Evolutionary conservation across 2,329 filamentous ascomycete species (phyloP).

Genomic region (Incumbomyces delicatus): DNA sequence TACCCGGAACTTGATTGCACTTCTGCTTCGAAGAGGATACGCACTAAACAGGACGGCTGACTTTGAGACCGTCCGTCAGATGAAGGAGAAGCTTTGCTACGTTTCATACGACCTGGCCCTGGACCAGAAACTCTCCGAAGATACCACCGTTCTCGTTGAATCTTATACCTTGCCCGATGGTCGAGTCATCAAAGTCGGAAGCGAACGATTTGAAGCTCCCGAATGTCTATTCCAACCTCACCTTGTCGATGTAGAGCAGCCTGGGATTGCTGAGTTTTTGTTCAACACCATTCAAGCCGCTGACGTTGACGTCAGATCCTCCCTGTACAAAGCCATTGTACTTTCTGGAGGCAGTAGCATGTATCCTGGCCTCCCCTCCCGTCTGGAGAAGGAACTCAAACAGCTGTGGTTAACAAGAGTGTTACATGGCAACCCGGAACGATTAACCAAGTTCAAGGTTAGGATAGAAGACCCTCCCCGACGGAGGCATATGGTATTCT

Average conservation of each 20-base stretch:
- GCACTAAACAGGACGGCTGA: constrained; percentile 96
- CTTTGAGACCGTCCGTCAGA: constrained; percentile 96
- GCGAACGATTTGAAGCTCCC: constrained; percentile 93
- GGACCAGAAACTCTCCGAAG: constrained; percentile 90
- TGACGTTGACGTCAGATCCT: constrained; percentile 87
- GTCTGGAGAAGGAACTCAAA: constrained; percentile 96
- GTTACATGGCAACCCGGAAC: constrained; percentile 80
- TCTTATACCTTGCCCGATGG: constrained; percentile 96
- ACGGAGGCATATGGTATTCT: constrained; percentile 97
- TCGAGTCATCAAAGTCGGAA: constrained; percentile 88
- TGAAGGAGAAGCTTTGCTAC: constrained; percentile 99
- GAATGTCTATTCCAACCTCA: constrained; percentile 98
- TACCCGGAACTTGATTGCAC: constrained; percentile 93
- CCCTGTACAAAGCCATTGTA: constrained; percentile 94
- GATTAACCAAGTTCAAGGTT: constrained; percentile 97
- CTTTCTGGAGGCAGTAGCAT: constrained; percentile 95
- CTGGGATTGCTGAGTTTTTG: constrained; percentile 89
- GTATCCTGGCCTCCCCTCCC: constrained; percentile 91
- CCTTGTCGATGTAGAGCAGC: constrained; percentile 93
- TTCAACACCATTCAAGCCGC: constrained; percentile 98
- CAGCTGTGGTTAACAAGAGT: constrained; percentile 95
- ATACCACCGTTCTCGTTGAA: constrained; percentile 93
- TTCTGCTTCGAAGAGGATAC: constrained; percentile 87
- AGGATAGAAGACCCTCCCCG: constrained; percentile 95
- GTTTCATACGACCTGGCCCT: constrained; percentile 96